Evolutionary conservation across 1,139 yeast genomes (phyloP), one percentile per base, ranked within the genome.

Genomic region (Yamadazyma triangularis): DNA sequence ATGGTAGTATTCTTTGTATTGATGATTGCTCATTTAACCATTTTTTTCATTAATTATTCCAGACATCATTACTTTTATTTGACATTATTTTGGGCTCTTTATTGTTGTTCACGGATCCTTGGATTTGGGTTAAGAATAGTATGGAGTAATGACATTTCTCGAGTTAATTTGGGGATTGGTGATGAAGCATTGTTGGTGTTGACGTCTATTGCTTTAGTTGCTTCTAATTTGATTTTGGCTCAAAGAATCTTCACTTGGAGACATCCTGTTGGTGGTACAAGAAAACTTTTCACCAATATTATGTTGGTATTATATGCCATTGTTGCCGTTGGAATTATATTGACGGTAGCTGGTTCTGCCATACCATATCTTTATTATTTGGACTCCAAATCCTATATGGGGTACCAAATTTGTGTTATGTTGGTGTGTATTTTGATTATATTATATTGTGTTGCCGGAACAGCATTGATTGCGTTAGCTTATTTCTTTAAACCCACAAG

Each of bases 181-280:
- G 44, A 50, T 31, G 68, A 61, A 42, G 53, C 60, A 15, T 51
- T 64, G 32, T 48, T 60, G 28, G 54, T 65, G 33, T 41, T 63
- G 11, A 60, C 69, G 2, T 45, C 64, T 5, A 48, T 63, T 22
- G 35, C 62, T 8, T 40, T 64, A 20, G 64, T 58, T 2, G 58
- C 69, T 3, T 52, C 60, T 22, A 63, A 65, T 38, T 61, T 65
- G 44, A 56, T 63, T 22, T 48, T 64, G 36, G 68, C 70, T 7
- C 70, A 64, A 43, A 49, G 71, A 35, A 46, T 64, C 20, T 64
- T 64, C 42, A 63, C 70, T 1, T 64, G 70, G 70, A 53, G 71
- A 45, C 71, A 64, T 44, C 71, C 71, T 6, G 70, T 62, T 4
- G 70, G 70, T 31, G 71, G 71, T 35, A 54, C 64, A 12, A 43